A percentile compares a stretch with the other conserved stretches of the same genome.
Evolutionary conservation across 495 filamentous ascomycete species (phyloP).

Genomic region (Chaetomidium leptoderma): DNA sequence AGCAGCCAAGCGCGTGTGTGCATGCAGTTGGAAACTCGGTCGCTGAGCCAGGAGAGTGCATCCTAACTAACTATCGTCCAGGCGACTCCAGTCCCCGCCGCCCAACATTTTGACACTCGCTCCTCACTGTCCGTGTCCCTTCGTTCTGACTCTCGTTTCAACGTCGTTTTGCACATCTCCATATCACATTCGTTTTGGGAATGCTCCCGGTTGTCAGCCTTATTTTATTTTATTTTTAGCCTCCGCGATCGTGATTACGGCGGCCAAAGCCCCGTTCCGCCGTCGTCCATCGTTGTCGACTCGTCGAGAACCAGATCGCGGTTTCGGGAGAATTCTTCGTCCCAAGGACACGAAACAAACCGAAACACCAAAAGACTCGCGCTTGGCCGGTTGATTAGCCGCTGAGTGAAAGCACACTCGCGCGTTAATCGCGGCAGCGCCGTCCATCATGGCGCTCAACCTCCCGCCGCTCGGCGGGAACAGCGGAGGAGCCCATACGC

Average conservation of each 20-base stretch:
- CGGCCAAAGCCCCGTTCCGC: background rate
- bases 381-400: background rate
- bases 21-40: constrained; percentile 22
- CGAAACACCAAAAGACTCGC: background rate
- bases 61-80: constrained; percentile 6
- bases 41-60: constrained; percentile 12
- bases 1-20: constrained; percentile 19
- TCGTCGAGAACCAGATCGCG: background rate
- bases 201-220: constrained; percentile 5
- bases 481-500: constrained; percentile 67
- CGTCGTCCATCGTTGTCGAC: background rate
- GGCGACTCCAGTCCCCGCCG: constrained; percentile 7
- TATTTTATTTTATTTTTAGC: constrained; percentile 14
- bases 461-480: constrained; percentile 41
- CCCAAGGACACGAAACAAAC: background rate
- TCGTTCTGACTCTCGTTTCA: constrained; percentile 33
- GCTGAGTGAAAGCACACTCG: background rate
- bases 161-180: constrained; percentile 26
- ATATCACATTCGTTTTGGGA: constrained; percentile 30
- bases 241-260: constrained; percentile 2
- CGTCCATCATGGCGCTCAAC: constrained; percentile 43
- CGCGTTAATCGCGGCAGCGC: constrained; percentile 18
- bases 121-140: constrained; percentile 9
- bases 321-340: background rate
- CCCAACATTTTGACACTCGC: constrained; percentile 14